Conservation (phyloP, 371 early-diverging fungal species). For the Mucor circinelloides region DNA sequence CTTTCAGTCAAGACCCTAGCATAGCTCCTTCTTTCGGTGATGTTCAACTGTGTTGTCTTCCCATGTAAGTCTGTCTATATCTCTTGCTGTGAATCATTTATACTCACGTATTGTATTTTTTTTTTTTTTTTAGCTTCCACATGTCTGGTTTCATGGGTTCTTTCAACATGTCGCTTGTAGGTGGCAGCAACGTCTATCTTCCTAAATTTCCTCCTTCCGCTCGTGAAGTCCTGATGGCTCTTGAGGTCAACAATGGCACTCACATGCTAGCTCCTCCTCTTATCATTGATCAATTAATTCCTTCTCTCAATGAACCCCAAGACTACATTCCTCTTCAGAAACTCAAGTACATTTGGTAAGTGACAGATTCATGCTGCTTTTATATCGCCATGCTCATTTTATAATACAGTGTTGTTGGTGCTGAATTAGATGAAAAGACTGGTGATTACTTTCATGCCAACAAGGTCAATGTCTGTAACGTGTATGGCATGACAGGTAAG, state of each 20-base stretch:
- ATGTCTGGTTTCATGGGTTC: slow-evolving; percentile 9
- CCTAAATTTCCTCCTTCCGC: slow-evolving; percentile 9
- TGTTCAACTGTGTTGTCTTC: slow-evolving; percentile 20
- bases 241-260: slow-evolving; percentile 2
- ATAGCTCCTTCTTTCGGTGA: slow-evolving; percentile 4
- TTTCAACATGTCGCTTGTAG: not conserved
- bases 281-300: slow-evolving; percentile 16
- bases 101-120: no score
- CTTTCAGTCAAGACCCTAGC: not conserved
- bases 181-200: slow-evolving; percentile 15
- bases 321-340: slow-evolving; percentile 1
- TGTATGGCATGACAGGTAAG: slow-evolving; percentile 17
- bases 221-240: not conserved
- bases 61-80: not conserved
- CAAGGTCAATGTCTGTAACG: slow-evolving; percentile 6
- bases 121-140: slow-evolving; percentile 17
- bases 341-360: no score
- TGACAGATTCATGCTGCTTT: no score
- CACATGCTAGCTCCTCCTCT: slow-evolving; percentile 8
- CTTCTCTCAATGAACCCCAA: slow-evolving; percentile 8
- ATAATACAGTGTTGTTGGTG: slow-evolving; percentile 77
- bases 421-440: slow-evolving; percentile 57
- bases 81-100: not conserved
- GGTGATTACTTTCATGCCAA: slow-evolving; percentile 13
- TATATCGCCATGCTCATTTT: not conserved